Evolutionary conservation across 2,329 filamentous ascomycete species (phyloP).

Genomic region (Pseudogymnoascus sp.): DNA sequence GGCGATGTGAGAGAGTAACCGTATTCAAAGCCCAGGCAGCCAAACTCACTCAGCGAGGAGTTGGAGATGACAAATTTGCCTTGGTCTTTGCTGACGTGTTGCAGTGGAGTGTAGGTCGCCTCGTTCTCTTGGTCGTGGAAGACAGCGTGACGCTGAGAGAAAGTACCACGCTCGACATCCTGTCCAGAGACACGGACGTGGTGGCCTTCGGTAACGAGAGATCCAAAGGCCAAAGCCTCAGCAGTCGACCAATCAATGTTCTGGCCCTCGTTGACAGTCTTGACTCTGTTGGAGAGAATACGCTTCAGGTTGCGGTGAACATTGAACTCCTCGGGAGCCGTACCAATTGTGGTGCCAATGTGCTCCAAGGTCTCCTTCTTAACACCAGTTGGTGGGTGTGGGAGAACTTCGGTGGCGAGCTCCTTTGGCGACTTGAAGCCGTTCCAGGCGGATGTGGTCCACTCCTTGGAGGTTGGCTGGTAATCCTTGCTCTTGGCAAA

Average conservation of each 20-base stretch:
- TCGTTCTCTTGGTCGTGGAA: constrained; percentile 97
- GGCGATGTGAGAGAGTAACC: constrained; percentile 96
- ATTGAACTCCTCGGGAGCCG: constrained; percentile 74
- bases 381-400: constrained; percentile 82
- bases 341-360: constrained; percentile 75
- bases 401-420: constrained; percentile 85
- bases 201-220: constrained; percentile 85
- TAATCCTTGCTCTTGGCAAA: constrained; percentile 98
- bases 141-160: constrained; percentile 95
- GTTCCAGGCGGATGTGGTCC: constrained; percentile 98
- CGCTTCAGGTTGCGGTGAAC: constrained; percentile 95
- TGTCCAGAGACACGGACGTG: constrained; percentile 97
- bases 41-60: constrained; percentile 70
- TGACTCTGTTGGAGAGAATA: constrained; percentile 82
- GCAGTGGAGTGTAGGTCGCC: constrained; percentile 84
- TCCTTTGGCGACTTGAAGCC: constrained; percentile 99
- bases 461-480: constrained; percentile 91
- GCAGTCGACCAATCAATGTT: constrained; percentile 97
- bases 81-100: constrained; percentile 84
- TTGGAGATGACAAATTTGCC: constrained; percentile 95
- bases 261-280: constrained; percentile 85
- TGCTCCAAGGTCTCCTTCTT: constrained; percentile 66
- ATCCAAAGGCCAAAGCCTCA: constrained; percentile 90
- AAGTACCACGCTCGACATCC: constrained; percentile 98
- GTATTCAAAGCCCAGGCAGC: constrained; percentile 91